These are phyloP conservation scores for Zychaea mexicana DNA, from an alignment of 371 early-diverging fungal species.

Conservation along the genomic window DNA sequence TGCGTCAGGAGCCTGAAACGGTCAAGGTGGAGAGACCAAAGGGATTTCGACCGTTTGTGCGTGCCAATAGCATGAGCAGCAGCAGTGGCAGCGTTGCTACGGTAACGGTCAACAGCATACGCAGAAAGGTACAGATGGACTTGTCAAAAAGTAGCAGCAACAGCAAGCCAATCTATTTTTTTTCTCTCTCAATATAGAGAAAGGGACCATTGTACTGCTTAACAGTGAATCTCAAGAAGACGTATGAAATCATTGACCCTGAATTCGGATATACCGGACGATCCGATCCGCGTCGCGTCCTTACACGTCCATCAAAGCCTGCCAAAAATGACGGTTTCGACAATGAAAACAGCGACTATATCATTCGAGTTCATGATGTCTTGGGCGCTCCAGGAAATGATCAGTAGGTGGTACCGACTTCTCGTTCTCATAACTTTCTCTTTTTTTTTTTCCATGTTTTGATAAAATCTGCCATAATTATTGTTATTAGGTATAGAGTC, in stretches of 20 bases:
- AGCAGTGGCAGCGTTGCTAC: constrained; percentile 5
- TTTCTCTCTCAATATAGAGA: not conserved
- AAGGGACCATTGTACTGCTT: constrained; percentile 2
- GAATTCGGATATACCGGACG: constrained; percentile 3
- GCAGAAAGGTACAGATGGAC: not conserved
- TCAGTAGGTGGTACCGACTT: constrained; percentile 62
- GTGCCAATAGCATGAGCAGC: constrained; percentile 5
- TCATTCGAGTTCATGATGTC: constrained; percentile 93
- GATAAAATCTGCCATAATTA: too few species aligned
- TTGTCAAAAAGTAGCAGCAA: too few species aligned
- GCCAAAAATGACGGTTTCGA: constrained; percentile 90
- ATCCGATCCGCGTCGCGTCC: constrained; percentile 11
- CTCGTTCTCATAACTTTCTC: not conserved
- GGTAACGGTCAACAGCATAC: not conserved
- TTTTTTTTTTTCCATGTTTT: not conserved
- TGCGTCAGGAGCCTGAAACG: not conserved
- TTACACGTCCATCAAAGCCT: constrained; percentile 68
- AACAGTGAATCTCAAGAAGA: constrained; percentile 11
- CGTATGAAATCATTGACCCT: constrained; percentile 14
- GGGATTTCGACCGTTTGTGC: constrained; percentile 7
- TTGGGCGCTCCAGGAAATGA: constrained; percentile 73
- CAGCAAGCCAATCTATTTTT: too few species aligned
- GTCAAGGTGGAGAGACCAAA: not conserved
- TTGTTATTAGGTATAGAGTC: constrained; percentile 64
- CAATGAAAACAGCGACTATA: constrained; percentile 93